Evolutionary conservation across 805 yeast genomes (phyloP).

Genomic region (Teunomyces stri): DNA sequence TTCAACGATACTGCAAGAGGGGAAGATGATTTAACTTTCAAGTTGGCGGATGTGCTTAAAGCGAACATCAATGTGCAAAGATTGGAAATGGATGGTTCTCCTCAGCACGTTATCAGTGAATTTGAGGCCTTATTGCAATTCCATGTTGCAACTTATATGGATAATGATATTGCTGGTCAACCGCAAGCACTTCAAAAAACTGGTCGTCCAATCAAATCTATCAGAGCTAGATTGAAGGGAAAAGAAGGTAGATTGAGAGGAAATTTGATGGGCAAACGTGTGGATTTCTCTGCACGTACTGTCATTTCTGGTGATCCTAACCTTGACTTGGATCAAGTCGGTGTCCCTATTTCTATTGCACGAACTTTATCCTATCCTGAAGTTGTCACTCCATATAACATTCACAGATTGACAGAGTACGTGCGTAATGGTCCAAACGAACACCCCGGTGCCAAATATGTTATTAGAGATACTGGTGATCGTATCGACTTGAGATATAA

Average conservation of each 20-base stretch:
- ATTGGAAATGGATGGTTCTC: slow-evolving; percentile 97
- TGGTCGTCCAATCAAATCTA: slow-evolving; percentile 97
- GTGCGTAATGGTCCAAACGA: slow-evolving; percentile 98
- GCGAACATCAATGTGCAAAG: slow-evolving; percentile 98
- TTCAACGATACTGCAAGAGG: slow-evolving; percentile 98
- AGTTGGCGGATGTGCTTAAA: slow-evolving; percentile 92
- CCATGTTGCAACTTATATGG: slow-evolving; percentile 99
- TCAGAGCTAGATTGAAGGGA: slow-evolving; percentile 99
- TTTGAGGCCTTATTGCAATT: slow-evolving; percentile 93
- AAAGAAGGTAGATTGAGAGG: slow-evolving; percentile 99
- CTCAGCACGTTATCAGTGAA: slow-evolving; percentile 96
- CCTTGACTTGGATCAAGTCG: slow-evolving; percentile 95
- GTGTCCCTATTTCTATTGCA: slow-evolving; percentile 97
- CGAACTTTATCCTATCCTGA: slow-evolving; percentile 95
- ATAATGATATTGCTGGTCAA: slow-evolving; percentile 98
- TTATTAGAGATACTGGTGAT: slow-evolving; percentile 97
- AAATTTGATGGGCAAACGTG: slow-evolving; percentile 99
- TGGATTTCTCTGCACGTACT: slow-evolving; percentile 97
- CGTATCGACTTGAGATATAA: slow-evolving; percentile 96
- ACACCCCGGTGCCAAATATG: slow-evolving; percentile 99
- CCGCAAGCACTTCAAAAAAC: slow-evolving; percentile 98
- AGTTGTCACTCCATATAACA: slow-evolving; percentile 95
- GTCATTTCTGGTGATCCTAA: slow-evolving; percentile 99
- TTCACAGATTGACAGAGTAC: slow-evolving; percentile 85
- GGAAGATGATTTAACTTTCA: slow-evolving; percentile 97